A percentile compares a stretch with the other conserved stretches of the same genome.
phyloP scores from a whole-genome alignment of 257 asterid genomes.

The Fraxinus pennsylvanica region DNA sequence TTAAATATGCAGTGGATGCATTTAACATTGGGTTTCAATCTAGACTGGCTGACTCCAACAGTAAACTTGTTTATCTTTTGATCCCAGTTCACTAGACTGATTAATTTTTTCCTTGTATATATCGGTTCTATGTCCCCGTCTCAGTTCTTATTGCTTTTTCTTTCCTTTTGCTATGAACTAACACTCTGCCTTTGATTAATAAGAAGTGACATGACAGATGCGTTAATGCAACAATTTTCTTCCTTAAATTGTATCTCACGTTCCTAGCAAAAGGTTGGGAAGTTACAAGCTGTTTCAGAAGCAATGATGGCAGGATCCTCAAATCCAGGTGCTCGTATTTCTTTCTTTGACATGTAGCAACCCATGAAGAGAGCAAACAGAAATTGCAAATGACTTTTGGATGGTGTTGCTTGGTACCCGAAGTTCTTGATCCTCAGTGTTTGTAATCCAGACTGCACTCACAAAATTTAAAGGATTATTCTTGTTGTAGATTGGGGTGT shows the following conservation, averaged over 20 bases:
- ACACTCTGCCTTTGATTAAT: not conserved
- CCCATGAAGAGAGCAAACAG: conserved; percentile 19
- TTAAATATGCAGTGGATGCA: no score
- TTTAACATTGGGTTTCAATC: no score
- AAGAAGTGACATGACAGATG: not conserved
- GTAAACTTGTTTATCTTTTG: no score
- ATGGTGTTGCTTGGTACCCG: not conserved
- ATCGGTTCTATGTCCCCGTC: no score
- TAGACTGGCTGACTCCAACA: no score
- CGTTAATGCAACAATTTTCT: not conserved
- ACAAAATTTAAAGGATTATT: no score
- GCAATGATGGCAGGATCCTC: conserved; percentile 25
- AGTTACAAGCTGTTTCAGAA: conserved; percentile 33
- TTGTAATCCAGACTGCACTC: not conserved
- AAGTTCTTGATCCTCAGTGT: no score
- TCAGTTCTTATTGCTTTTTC: not conserved
- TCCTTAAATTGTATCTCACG: not conserved
- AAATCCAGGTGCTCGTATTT: conserved; percentile 1
- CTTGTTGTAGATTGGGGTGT: no score
- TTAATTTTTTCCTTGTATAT: not conserved
- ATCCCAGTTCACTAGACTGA: no score
- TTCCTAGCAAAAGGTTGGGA: not conserved
- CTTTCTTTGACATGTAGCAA: conserved; percentile 18
- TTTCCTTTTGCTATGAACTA: not conserved
- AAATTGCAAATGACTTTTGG: not conserved